Evolutionary conservation across 2,329 filamentous ascomycete genomes (phyloP), one percentile per base, ranked within the genome.

Genomic region (Metarhizium album): DNA sequence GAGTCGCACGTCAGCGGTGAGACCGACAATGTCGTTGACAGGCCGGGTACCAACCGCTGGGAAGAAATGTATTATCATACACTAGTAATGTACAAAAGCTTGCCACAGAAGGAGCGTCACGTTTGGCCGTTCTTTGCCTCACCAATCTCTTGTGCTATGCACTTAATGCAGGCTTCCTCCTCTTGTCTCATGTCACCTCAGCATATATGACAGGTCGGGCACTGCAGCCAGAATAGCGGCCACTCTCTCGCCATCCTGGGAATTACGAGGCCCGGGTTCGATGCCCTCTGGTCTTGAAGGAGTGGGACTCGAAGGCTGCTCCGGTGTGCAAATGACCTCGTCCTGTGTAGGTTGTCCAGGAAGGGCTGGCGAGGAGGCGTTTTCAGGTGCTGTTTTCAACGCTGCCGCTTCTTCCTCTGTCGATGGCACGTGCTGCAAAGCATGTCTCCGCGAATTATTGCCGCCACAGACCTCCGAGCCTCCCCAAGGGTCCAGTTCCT

Each of bases 161-260:
- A 40, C 3, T 20, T 20, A n/a, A 18, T 14, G 13, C 5, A 40
- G 16, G 11, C 11, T 23, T 24, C 40, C 40, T 43, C 22, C 40
- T 24, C 40, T 43, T 43, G 20, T 20, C 6, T 18, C n/a, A 11
- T 24, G 22, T 38, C 53, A 74, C 56, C 64, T 63, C 54, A 74
- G 56, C 72, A 74, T 74, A 51, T 74, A 74, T 20, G 72, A 70
- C 38, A 74, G 58, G 58, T 74, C 69, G 3, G 72, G 72, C 20
- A 74, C 59, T 47, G 60, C 62, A 46, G 59, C 59, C 33, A 74
- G 53, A 47, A 74, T 67, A 31, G 54, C 58, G 14, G 60, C 58
- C 47, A 70, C 60, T 16, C 65, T 55, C 18, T 62, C 59, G 14
- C 68, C 65, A 18, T 69, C 62, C 55, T 8, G 54, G 50, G 20